Conservation (phyloP, 192 early-diverging fungal genomes). For the Helicostylum pulchrum region DNA sequence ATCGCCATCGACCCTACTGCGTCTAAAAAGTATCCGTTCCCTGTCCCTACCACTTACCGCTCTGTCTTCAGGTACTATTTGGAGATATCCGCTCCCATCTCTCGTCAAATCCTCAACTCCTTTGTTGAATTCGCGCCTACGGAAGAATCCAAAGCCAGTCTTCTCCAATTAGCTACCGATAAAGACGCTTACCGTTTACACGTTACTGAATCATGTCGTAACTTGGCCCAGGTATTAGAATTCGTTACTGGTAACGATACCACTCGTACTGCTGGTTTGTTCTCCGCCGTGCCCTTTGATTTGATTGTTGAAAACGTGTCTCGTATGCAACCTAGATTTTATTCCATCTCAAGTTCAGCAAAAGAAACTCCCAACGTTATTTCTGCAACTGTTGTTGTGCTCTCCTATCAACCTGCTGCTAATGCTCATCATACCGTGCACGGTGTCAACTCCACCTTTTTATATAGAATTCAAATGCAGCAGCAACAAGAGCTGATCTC, state of each 20-base stretch:
- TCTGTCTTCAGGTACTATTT: constrained; percentile 89
- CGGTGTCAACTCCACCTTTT: constrained; percentile 87
- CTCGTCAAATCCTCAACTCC: constrained; percentile 64
- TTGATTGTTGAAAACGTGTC: constrained; percentile 80
- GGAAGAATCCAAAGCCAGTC: constrained; percentile 48
- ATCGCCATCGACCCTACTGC: constrained; percentile 72
- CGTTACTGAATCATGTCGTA: constrained; percentile 65
- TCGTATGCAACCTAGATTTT: constrained; percentile 85
- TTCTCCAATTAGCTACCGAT: constrained; percentile 59
- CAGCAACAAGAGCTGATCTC: constrained; percentile 23
- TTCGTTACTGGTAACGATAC: constrained; percentile 29
- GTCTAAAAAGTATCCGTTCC: constrained; percentile 83
- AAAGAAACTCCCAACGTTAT: constrained; percentile 71
- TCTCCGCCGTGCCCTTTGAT: constrained; percentile 69
- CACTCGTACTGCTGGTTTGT: constrained; percentile 18
- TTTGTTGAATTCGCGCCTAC: constrained; percentile 60
- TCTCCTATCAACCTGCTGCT: constrained; percentile 66
- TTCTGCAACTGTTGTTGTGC: constrained; percentile 85
- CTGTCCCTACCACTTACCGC: constrained; percentile 80
- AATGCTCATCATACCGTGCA: constrained; percentile 52
- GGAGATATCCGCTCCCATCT: constrained; percentile 77
- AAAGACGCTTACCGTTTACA: constrained; percentile 67
- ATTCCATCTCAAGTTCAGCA: constrained; percentile 92
- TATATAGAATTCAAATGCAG: constrained; percentile 61
- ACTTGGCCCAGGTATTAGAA: constrained; percentile 71